These are phyloP conservation scores for Saccharomycopsis oosterbeekiorum DNA, from an alignment of 805 yeast genomes.

Conservation along the genomic window DNA sequence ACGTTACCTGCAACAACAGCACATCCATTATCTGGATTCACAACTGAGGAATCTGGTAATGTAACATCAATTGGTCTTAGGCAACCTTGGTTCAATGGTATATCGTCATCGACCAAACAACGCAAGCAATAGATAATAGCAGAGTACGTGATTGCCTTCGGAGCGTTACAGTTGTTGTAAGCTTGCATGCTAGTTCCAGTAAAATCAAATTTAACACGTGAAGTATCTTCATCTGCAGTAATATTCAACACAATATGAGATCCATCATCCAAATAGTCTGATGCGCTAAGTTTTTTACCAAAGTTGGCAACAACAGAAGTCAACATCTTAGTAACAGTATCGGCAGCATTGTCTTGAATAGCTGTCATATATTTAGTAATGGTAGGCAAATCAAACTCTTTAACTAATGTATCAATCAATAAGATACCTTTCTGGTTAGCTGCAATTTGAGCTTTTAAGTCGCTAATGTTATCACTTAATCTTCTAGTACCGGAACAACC, in stretches of 20 bases:
- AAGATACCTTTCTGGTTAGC: constrained; percentile 82
- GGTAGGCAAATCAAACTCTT: constrained; percentile 49
- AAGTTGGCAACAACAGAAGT: constrained; percentile 27
- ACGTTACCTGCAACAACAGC: constrained; percentile 96
- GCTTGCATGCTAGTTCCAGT: constrained; percentile 80
- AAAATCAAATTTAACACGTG: constrained; percentile 71
- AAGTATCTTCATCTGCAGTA: constrained; percentile 37
- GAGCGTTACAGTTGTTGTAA: constrained; percentile 87
- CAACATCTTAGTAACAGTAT: constrained; percentile 52
- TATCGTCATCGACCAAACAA: constrained; percentile 74
- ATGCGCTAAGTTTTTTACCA: constrained; percentile 38
- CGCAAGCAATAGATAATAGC: constrained; percentile 84
- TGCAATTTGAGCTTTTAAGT: constrained; percentile 76
- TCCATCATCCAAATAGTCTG: constrained; percentile 77
- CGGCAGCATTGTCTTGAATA: constrained; percentile 69
- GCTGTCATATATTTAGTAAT: constrained; percentile 72
- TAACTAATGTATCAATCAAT: constrained; percentile 47
- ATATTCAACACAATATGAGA: constrained; percentile 52
- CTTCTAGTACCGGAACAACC: constrained; percentile 89
- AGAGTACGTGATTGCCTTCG: constrained; percentile 78
- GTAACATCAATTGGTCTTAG: constrained; percentile 62
- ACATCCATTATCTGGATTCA: constrained; percentile 73
- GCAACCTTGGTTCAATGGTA: constrained; percentile 93
- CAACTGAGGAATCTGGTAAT: constrained; percentile 51
- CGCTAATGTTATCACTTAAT: constrained; percentile 73